Evolutionary conservation across 1,284 basidiomycete species (phyloP).

Genomic region (Omphalotus olearius): DNA sequence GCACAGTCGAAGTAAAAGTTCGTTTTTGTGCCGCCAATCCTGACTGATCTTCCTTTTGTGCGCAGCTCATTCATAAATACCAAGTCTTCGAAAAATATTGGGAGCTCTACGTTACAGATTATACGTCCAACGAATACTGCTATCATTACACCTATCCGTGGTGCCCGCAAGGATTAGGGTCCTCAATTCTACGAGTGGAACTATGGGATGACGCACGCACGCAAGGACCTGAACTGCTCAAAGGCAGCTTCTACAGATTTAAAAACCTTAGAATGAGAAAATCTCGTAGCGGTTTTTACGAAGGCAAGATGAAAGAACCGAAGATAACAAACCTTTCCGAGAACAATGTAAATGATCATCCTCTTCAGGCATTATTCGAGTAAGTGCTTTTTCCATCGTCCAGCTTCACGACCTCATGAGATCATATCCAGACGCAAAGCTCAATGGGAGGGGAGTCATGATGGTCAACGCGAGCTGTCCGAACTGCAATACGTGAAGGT

Average conservation of each 20-base stretch:
- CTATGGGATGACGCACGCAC: conserved; percentile 49
- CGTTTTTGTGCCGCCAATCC: background rate
- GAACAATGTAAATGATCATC: conserved; percentile 20
- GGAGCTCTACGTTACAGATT: conserved; percentile 66
- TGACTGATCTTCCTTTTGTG: background rate
- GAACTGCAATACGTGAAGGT: conserved; percentile 44
- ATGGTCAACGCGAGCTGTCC: conserved; percentile 18
- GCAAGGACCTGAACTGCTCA: conserved; percentile 42
- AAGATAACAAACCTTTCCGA: conserved; percentile 42
- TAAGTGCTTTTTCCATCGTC: conserved; percentile 26
- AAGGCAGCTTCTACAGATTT: conserved; percentile 52
- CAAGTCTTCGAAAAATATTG: conserved; percentile 32
- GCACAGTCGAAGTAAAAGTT: conserved; percentile 60
- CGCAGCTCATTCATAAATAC: conserved; percentile 46
- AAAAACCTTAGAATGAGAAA: conserved; percentile 47
- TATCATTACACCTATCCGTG: conserved; percentile 33
- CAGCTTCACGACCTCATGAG: background rate
- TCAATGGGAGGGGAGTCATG: conserved; percentile 35
- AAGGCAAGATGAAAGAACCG: conserved; percentile 46
- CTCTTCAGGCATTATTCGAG: conserved; percentile 49
- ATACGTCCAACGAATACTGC: conserved; percentile 41
- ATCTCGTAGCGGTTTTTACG: conserved; percentile 37
- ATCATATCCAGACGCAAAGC: conserved; percentile 46
- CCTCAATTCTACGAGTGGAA: conserved; percentile 46
- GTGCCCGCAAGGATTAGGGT: conserved; percentile 41